A percentile compares a stretch with the other conserved stretches of the same genome.
These are phyloP conservation scores for Fonsecaea erecta DNA, from an alignment of 2,329 filamentous ascomycete genomes.

Conservation along the genomic window DNA sequence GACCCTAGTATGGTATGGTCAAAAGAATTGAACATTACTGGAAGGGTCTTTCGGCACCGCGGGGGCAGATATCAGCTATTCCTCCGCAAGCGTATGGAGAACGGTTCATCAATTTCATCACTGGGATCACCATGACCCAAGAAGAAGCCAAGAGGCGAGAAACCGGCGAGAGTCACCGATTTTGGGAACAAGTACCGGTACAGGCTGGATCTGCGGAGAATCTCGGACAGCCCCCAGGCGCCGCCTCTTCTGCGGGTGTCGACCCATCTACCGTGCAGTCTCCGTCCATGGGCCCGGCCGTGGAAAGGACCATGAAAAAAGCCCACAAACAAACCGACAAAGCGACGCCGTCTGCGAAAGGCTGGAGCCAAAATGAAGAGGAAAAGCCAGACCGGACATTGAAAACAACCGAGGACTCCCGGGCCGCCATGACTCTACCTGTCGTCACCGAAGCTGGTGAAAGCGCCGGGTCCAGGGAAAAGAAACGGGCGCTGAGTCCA, in stretches of 20 bases:
- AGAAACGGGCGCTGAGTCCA: slow-evolving; percentile 30
- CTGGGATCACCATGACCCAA: slow-evolving; percentile 83
- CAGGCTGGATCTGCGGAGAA: slow-evolving; percentile 36
- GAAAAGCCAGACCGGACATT: slow-evolving; percentile 68
- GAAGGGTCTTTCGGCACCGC: slow-evolving; percentile 86
- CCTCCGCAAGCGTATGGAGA: slow-evolving; percentile 90
- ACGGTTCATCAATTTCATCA: slow-evolving; percentile 90
- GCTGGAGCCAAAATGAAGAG: slow-evolving; percentile 54
- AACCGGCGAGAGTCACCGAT: slow-evolving; percentile 35
- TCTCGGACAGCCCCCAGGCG: slow-evolving; percentile 40
- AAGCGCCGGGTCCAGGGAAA: slow-evolving; percentile 56
- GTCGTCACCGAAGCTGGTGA: slow-evolving; percentile 92
- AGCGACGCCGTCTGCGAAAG: slow-evolving; percentile 52
- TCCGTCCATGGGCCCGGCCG: slow-evolving; percentile 44
- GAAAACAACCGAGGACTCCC: slow-evolving; percentile 61
- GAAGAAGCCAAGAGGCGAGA: slow-evolving; percentile 72
- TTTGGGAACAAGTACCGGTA: slow-evolving; percentile 17
- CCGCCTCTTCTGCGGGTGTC: slow-evolving; percentile 34
- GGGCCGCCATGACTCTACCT: slow-evolving; percentile 66
- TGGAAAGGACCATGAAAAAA: slow-evolving; percentile 60
- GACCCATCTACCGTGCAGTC: slow-evolving; percentile 34
- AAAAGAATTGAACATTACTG: slow-evolving; percentile 97
- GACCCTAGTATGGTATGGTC: slow-evolving; percentile 78
- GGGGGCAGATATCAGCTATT: slow-evolving; percentile 87
- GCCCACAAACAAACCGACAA: slow-evolving; percentile 68